phyloP scores from a whole-genome alignment of 495 filamentous ascomycete species.

The Pseudevernia furfuracea region DNA sequence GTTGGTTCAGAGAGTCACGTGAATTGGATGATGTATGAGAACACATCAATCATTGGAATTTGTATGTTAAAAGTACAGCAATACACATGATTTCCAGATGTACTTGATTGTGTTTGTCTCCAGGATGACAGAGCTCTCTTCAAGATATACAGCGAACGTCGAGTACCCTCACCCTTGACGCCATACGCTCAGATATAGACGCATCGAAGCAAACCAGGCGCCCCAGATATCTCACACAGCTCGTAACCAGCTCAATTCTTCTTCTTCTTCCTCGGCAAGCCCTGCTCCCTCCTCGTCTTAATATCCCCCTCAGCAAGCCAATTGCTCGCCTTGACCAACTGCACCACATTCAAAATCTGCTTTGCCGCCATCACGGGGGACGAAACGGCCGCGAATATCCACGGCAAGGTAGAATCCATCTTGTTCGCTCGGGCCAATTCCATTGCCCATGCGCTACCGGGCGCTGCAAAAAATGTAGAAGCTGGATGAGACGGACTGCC shows the following conservation, averaged over 20 bases:
- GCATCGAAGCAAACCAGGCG: background rate
- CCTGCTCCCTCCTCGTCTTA: slow-evolving; percentile 43
- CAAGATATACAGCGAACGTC: background rate
- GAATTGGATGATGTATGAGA: background rate
- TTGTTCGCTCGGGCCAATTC: slow-evolving; percentile 90
- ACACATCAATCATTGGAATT: background rate
- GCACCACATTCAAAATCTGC: slow-evolving; percentile 88
- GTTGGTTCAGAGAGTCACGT: background rate
- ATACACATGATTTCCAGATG: background rate
- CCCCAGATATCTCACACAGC: background rate
- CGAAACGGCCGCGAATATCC: slow-evolving; percentile 76
- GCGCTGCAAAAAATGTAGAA: slow-evolving; percentile 65
- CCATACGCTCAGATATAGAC: background rate
- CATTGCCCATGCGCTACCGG: slow-evolving; percentile 83
- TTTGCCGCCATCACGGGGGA: slow-evolving; percentile 83
- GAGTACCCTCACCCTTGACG: background rate
- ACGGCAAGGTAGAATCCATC: slow-evolving; percentile 76
- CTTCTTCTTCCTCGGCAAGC: slow-evolving; percentile 40
- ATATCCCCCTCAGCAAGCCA: slow-evolving; percentile 89
- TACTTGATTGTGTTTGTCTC: background rate
- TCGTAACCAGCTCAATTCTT: background rate
- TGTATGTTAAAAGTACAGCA: background rate
- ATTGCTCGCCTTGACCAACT: slow-evolving; percentile 85
- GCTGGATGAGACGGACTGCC: slow-evolving; percentile 61
- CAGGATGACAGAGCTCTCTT: background rate